Evolutionary conservation across 257 asterid genomes (phyloP).

Genomic region (Paulownia fortunei): DNA sequence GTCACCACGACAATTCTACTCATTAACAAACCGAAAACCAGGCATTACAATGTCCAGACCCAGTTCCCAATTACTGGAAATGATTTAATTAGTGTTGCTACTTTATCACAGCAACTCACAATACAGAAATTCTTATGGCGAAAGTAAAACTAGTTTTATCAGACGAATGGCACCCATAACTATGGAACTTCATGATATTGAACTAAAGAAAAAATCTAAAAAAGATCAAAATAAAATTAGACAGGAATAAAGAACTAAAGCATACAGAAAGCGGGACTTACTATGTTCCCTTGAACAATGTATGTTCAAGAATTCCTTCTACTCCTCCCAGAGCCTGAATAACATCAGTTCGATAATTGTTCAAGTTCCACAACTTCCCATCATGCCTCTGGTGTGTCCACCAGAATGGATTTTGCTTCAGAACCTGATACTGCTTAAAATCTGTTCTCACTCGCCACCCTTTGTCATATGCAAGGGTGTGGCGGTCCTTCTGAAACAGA

Average conservation of each 20-base stretch:
- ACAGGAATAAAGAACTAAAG: neutral
- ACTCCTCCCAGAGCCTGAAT: slow-evolving; percentile 99
- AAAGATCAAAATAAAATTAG: neutral
- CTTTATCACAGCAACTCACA: neutral
- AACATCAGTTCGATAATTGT: slow-evolving; percentile 96
- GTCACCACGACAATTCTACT: neutral
- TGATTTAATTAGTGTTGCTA: neutral
- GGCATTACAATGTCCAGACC: neutral
- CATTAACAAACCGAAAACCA: neutral
- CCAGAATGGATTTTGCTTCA: slow-evolving; percentile 99
- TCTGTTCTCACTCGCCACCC: slow-evolving; percentile 99
- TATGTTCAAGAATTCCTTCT: slow-evolving; percentile 98
- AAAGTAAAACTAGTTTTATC: neutral
- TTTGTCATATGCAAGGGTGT: slow-evolving; percentile 98
- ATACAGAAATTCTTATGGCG: neutral
- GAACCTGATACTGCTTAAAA: slow-evolving; percentile 98
- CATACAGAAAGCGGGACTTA: slow-evolving; percentile 47
- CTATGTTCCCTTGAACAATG: slow-evolving; percentile 98
- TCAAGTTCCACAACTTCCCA: slow-evolving; percentile 98
- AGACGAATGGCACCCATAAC: neutral
- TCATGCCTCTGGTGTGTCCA: slow-evolving; percentile 99
- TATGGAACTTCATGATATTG: neutral
- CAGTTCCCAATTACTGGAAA: neutral
- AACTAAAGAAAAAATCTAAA: neutral
- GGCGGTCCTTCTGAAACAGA: slow-evolving; percentile 97